Percentiles rank a stretch among this genome's conserved stretches.
Evolutionary conservation across 2,329 filamentous ascomycete genomes (phyloP).

Genomic region (Catunica adiposa): DNA sequence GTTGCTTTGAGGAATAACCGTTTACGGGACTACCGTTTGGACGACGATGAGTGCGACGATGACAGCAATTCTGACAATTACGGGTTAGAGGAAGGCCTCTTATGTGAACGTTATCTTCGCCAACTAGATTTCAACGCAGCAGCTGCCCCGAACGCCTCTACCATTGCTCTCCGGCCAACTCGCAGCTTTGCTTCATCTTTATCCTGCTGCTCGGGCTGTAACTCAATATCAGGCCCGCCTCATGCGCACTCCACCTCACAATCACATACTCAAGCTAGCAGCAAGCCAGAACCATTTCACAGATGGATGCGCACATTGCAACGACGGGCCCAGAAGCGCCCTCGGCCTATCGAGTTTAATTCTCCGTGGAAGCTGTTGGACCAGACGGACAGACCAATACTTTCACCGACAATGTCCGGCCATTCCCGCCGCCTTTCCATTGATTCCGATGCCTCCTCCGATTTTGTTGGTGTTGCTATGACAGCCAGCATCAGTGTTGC

Average conservation of each 20-base stretch:
- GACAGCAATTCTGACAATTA: neutral
- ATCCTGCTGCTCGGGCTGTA: neutral
- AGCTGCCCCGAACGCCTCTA: constrained; percentile 2
- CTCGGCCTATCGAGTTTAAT: constrained; percentile 17
- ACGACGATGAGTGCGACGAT: constrained; percentile 8
- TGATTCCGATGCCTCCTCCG: constrained; percentile 59
- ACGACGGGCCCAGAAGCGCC: constrained; percentile 33
- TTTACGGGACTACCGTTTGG: constrained; percentile 4
- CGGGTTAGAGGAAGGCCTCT: neutral
- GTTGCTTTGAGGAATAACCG: neutral
- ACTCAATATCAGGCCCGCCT: neutral
- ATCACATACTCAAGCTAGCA: neutral
- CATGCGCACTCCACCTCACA: neutral
- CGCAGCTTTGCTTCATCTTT: neutral
- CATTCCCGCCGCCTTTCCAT: constrained; percentile 17
- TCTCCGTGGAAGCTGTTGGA: constrained; percentile 23
- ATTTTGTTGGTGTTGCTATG: constrained; percentile 63
- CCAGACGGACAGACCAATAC: constrained; percentile 17
- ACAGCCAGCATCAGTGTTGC: constrained; percentile 66
- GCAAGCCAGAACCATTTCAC: constrained; percentile 33
- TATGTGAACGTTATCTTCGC: neutral
- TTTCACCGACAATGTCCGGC: constrained; percentile 11
- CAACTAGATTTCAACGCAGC: neutral
- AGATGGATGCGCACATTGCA: constrained; percentile 60
- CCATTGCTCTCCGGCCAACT: neutral